Evolutionary conservation across 1,139 yeast genomes (phyloP).

Genomic region (Ogataea hybrid): DNA sequence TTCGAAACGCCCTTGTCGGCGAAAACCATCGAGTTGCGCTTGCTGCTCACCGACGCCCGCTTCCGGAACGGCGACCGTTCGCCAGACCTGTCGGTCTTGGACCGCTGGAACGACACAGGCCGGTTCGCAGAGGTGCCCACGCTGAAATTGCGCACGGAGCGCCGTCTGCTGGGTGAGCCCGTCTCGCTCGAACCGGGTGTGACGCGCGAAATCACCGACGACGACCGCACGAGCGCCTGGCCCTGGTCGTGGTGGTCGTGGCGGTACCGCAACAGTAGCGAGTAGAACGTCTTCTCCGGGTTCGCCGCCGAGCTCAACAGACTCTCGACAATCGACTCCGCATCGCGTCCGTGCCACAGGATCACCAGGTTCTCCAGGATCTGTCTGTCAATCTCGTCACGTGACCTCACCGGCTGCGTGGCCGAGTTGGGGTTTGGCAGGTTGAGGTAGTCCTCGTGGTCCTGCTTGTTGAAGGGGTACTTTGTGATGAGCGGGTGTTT

Average conservation of each 20-base stretch:
- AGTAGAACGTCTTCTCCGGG: conserved; percentile 89
- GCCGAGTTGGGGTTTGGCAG: conserved; percentile 32
- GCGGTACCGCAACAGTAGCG: conserved; percentile 77
- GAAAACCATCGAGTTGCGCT: too few species aligned
- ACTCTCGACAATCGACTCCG: conserved; percentile 55
- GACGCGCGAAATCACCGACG: conserved; percentile 31
- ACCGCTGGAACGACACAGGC: conserved; percentile 48
- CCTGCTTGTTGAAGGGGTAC: conserved; percentile 49
- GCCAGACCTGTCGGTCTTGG: conserved; percentile 7
- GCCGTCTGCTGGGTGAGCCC: conserved; percentile 36
- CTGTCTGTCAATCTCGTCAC: conserved; percentile 70
- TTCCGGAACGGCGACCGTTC: too few species aligned
- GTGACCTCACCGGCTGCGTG: conserved; percentile 44
- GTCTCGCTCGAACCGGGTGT: conserved; percentile 21
- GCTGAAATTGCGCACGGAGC: conserved; percentile 45
- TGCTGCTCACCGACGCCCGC: too few species aligned
- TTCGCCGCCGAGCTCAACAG: conserved; percentile 60
- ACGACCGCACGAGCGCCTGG: conserved; percentile 27
- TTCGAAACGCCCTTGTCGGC: too few species aligned
- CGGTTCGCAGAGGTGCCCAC: conserved; percentile 55
- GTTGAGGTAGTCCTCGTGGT: conserved; percentile 25
- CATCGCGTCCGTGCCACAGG: conserved; percentile 84
- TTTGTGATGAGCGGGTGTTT: conserved; percentile 77
- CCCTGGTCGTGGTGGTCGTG: conserved; percentile 54
- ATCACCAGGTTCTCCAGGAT: conserved; percentile 83